Percentiles rank a stretch among this genome's conserved stretches.
phyloP scores from a whole-genome alignment of 2,329 filamentous ascomycete genomes.

The Venturia effusa region DNA sequence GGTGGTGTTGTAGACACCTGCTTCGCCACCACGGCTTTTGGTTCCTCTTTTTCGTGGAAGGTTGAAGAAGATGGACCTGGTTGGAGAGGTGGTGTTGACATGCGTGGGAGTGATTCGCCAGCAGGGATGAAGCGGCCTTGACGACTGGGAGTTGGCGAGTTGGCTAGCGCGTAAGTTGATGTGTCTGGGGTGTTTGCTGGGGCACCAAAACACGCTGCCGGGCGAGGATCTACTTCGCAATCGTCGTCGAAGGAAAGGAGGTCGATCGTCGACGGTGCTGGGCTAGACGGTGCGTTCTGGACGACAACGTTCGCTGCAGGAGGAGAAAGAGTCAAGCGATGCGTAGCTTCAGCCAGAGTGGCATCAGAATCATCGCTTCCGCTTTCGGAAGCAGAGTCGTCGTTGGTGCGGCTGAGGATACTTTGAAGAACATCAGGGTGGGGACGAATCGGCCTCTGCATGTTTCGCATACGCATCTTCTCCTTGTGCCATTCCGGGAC shows the following conservation, averaged over 20 bases:
- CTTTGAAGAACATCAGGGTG: background rate
- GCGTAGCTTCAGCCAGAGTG: background rate
- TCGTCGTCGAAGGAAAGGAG: background rate
- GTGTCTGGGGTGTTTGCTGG: background rate
- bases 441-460: background rate
- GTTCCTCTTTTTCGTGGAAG: background rate
- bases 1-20: background rate
- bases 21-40: background rate
- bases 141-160: background rate
- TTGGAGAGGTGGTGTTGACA: background rate
- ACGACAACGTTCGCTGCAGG: background rate
- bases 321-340: background rate
- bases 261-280: background rate
- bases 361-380: background rate
- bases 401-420: background rate
- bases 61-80: background rate
- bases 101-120: background rate
- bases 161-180: background rate
- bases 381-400: background rate
- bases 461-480: constrained; percentile 18
- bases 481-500: constrained; percentile 48
- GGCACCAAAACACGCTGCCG: background rate
- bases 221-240: background rate
- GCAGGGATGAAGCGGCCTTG: constrained; percentile 5
- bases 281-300: background rate